Evolutionary conservation across 441 rosid genomes (phyloP), one percentile per base, ranked within the genome.

Genomic region (Viola pubescens): DNA sequence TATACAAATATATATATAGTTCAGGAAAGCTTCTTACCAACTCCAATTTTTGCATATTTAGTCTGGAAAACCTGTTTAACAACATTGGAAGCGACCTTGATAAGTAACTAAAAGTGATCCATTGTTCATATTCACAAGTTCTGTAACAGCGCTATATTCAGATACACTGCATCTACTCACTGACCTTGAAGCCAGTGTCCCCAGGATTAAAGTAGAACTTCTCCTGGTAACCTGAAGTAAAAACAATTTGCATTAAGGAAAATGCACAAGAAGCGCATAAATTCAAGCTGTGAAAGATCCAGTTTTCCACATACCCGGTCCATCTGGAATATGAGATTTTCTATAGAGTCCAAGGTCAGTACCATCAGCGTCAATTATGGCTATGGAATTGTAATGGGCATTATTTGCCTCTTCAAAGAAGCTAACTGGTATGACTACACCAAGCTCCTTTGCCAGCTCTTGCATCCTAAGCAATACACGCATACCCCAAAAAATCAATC

Each of bases 271-370:
- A 55, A 64, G 39, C 38, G 60, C 48, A 73, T 68, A 37, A 19
- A 55, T n/a, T 66, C 44, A 39, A 63, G 52, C 70, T 54, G 63
- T 41, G 49, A 50, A 56, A 60, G 42, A 52, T 61, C 50, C 41
- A 44, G 59, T 52, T 38, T 40, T 26, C 34, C 13, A 66, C 64
- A 66, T 58, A 87, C 97, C 98, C 9, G 94, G 98, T 70, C 97
- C 97, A 84, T 87, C 96, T 7, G 97, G 97, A 76, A 92, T 92
- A 81, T 89, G 97, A 0, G 98, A 87, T 72, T 92, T 92, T 74
- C 97, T 81, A 63, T 89, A 92, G 38, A 92, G 79, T 34, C 97
- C 98, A 45, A 89, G 85, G 70, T 89, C 96, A 59, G 90, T 73
- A 42, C 98, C 98, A 78, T 92, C 94, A 62, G 94, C 90, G 69